Conservation (phyloP, 495 filamentous ascomycete genomes). For the Daldinia loculata region DNA sequence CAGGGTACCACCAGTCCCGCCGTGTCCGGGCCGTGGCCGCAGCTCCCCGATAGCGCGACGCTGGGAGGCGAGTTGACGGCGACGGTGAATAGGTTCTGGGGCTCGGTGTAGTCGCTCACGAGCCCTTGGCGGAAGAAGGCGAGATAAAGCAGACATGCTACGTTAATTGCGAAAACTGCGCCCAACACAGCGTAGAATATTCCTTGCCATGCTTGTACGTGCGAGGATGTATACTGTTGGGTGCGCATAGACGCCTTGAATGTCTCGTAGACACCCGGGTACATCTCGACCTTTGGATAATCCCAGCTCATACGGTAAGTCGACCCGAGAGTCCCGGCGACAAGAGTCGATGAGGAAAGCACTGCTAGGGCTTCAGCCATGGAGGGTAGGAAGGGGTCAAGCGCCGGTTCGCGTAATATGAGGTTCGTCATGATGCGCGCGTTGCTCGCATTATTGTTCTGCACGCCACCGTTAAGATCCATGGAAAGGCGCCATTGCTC, state of each 20-base stretch:
- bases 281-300: slow-evolving; percentile 46
- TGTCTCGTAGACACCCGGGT: slow-evolving; percentile 53
- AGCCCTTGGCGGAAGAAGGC: slow-evolving; percentile 57
- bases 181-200: slow-evolving; percentile 71
- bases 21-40: slow-evolving; percentile 67
- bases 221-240: slow-evolving; percentile 70
- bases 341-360: slow-evolving; percentile 68
- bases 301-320: slow-evolving; percentile 66
- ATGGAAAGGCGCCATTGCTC: slow-evolving; percentile 64
- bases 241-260: slow-evolving; percentile 67
- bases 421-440: slow-evolving; percentile 69
- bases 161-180: slow-evolving; percentile 68
- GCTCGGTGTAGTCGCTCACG: slow-evolving; percentile 77
- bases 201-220: slow-evolving; percentile 63
- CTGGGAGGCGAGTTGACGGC: slow-evolving; percentile 73
- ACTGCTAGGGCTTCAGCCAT: slow-evolving; percentile 74
- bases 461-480: slow-evolving; percentile 67
- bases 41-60: slow-evolving; percentile 63
- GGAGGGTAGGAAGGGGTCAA: slow-evolving; percentile 60
- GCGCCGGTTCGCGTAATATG: slow-evolving; percentile 44
- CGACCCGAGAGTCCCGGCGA: slow-evolving; percentile 59
- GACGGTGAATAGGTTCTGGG: slow-evolving; percentile 73
- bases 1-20: slow-evolving; percentile 65
- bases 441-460: slow-evolving; percentile 66
- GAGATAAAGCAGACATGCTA: slow-evolving; percentile 67